phyloP scores from a whole-genome alignment of 192 early-diverging fungal species.

The Backusella westeae region DNA sequence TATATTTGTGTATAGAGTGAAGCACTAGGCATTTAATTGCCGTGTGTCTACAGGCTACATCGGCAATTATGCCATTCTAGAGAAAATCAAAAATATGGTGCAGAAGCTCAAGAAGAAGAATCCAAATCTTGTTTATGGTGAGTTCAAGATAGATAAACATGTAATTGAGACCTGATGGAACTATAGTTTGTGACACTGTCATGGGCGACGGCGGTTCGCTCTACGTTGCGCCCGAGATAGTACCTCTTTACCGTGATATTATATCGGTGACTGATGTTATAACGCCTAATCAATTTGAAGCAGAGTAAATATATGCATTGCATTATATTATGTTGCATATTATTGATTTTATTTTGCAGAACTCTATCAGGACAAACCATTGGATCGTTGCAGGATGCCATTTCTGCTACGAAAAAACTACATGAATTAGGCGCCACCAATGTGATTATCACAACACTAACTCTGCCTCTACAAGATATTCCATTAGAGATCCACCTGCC shows the following conservation, averaged over 20 bases:
- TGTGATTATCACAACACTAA: slow-evolving; percentile 79
- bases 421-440: slow-evolving; percentile 64
- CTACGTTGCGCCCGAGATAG: slow-evolving; percentile 78
- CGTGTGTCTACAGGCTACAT: slow-evolving; percentile 63
- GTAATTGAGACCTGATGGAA: too few species aligned
- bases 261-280: slow-evolving; percentile 69
- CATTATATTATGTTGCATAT: neutral
- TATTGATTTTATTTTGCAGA: slow-evolving; percentile 15
- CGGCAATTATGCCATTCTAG: slow-evolving; percentile 67
- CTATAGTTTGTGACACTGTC: slow-evolving; percentile 78
- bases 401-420: slow-evolving; percentile 55
- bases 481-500: slow-evolving; percentile 10
- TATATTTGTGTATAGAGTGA: neutral
- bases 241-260: slow-evolving; percentile 73
- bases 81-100: slow-evolving; percentile 54
- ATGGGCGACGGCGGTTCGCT: slow-evolving; percentile 85
- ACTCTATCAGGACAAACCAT: slow-evolving; percentile 59
- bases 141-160: neutral
- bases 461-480: slow-evolving; percentile 37
- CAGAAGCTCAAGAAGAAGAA: slow-evolving; percentile 48
- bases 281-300: slow-evolving; percentile 94
- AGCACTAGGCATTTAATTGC: neutral
- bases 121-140: slow-evolving; percentile 54
- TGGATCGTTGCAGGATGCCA: slow-evolving; percentile 46
- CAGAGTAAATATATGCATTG: slow-evolving; percentile 50